Evolutionary conservation across 2,329 filamentous ascomycete genomes (phyloP), one percentile per base, ranked within the genome.

Genomic region (Penicillium sclerotigenum): DNA sequence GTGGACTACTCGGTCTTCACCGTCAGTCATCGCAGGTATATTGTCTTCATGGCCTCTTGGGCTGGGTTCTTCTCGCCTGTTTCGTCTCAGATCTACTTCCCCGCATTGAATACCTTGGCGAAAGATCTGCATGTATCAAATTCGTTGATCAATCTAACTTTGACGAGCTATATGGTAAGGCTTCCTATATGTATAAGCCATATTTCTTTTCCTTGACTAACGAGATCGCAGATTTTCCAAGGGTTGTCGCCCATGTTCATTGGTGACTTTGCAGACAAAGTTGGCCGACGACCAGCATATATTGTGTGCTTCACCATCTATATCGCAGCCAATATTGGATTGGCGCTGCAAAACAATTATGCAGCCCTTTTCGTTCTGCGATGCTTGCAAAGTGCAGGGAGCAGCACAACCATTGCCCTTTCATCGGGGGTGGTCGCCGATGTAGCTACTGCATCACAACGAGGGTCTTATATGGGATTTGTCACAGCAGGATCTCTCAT

Each of bases 191-290:
- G 13, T 16, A 18, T 28, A n/a, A n/a, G n/a, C n/a, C n/a, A n/a
- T n/a, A n/a, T n/a, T n/a, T n/a, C n/a, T n/a, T n/a, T n/a, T n/a
- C n/a, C n/a, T 13, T 20, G 18, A 11, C 24, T 52, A 34, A 50
- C 20, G 10, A 18, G 28, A 9, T 6, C 16, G 20, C 24, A 76
- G 76, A 79, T 82, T 37, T 76, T 81, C 33, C 81, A 84, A 73
- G 82, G 79, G 3, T 68, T 84, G 14, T 76, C 79, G 1, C 80
- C 80, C 29, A 78, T 80, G 61, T 73, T 82, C 18, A 73, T 81
- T 56, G 81, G 79, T 4, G 78, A 79, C 42, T 75, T 82, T 40
- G 76, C 79, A 4, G 81, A 83, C 59, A 78, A 75, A 49, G 74
- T 74, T 42, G 81, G 81, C 18, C 71, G 81, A 54, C 72, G 81